Conservation (phyloP, 2,329 filamentous ascomycete genomes). For the Cylindrodendrum hubeiense region DNA sequence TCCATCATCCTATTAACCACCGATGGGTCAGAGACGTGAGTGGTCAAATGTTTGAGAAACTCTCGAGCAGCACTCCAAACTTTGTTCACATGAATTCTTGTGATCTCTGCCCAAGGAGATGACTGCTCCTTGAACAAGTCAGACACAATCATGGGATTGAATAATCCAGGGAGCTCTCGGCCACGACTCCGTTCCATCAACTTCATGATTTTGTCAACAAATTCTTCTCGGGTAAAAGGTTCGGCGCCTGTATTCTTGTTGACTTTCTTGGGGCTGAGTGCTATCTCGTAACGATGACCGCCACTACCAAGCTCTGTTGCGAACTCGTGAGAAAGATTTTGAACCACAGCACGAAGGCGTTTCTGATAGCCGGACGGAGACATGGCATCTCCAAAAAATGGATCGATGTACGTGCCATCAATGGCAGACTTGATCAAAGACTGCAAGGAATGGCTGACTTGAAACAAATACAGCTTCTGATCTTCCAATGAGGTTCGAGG, state of each 20-base stretch:
- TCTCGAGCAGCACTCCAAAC: conserved; percentile 29
- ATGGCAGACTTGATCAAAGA: conserved; percentile 58
- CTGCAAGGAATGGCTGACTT: conserved; percentile 59
- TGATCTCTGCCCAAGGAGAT: conserved; percentile 63
- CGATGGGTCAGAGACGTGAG: conserved; percentile 30
- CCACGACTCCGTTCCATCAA: conserved; percentile 42
- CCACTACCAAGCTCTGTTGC: conserved; percentile 53
- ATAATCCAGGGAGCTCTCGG: conserved; percentile 70
- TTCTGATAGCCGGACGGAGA: conserved; percentile 50
- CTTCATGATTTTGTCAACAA: conserved; percentile 34
- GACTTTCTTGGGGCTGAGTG: conserved; percentile 21
- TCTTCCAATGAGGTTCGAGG: conserved; percentile 59
- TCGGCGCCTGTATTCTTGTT: not conserved
- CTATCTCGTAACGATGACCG: conserved; percentile 56
- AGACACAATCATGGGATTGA: conserved; percentile 69
- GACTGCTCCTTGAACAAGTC: conserved; percentile 73
- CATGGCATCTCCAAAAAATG: conserved; percentile 61
- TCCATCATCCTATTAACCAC: conserved; percentile 29
- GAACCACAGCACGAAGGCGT: conserved; percentile 66
- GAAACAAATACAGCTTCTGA: conserved; percentile 61
- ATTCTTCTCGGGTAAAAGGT: conserved; percentile 28
- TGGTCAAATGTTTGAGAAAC: conserved; percentile 17
- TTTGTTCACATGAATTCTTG: conserved; percentile 37
- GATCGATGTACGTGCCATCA: conserved; percentile 63
- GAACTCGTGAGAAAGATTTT: conserved; percentile 63